Conservation (phyloP, 352 stramenopile species). For the Pythium brachiatum region DNA sequence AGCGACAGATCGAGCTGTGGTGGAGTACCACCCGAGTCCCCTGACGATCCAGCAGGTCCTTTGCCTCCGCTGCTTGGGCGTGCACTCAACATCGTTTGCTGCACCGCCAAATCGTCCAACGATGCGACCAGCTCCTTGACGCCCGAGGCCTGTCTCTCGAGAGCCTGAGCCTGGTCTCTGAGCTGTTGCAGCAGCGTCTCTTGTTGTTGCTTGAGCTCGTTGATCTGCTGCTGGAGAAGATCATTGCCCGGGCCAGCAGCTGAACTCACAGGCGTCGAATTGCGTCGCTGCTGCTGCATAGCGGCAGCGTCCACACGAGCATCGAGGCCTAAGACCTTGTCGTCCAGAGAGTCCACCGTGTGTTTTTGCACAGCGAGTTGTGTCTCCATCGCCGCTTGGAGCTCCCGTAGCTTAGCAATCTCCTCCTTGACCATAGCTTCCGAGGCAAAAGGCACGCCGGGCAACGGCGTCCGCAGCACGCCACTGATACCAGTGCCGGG, state of each 20-base stretch:
- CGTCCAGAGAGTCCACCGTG: conserved; percentile 34
- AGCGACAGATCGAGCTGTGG: conserved; percentile 67
- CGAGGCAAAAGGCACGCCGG: conserved; percentile 38
- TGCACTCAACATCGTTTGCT: conserved; percentile 37
- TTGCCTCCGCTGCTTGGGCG: not conserved
- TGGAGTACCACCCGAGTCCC: conserved; percentile 1
- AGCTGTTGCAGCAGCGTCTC: conserved; percentile 38
- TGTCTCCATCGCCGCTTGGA: conserved; percentile 36
- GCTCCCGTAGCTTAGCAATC: conserved; percentile 35
- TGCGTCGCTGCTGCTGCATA: conserved; percentile 13
- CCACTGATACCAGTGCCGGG: conserved; percentile 21
- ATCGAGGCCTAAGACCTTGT: conserved; percentile 33
- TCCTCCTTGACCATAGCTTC: conserved; percentile 43
- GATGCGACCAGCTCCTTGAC: conserved; percentile 46
- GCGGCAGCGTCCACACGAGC: conserved; percentile 16
- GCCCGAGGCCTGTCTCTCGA: conserved; percentile 46
- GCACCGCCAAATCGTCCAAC: conserved; percentile 53
- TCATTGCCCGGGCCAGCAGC: conserved; percentile 7
- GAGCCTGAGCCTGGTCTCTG: conserved; percentile 35
- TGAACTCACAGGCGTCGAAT: not conserved
- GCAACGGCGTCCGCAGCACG: conserved; percentile 25
- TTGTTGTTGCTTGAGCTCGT: conserved; percentile 44
- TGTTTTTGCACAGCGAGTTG: conserved; percentile 39
- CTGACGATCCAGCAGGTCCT: conserved; percentile 1
- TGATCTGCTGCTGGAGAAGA: conserved; percentile 46